Conservation (phyloP, 1,284 basidiomycete species). For the Ceratobasidium sp. region DNA sequence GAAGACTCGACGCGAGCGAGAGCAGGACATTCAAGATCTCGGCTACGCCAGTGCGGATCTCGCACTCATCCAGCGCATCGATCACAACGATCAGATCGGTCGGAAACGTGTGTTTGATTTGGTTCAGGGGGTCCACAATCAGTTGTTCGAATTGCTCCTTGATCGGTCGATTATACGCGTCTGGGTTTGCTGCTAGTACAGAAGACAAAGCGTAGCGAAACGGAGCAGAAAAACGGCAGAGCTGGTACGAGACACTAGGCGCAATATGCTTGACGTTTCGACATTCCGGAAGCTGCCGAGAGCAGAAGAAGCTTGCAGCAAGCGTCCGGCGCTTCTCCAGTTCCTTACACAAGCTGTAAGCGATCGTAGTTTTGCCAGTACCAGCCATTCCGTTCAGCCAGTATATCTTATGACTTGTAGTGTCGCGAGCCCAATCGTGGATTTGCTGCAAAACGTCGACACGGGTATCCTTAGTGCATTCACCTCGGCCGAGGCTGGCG, state of each 20-base stretch:
- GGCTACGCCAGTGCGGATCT: background rate
- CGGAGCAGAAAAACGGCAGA: background rate
- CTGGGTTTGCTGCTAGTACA: background rate
- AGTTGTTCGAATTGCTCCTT: background rate
- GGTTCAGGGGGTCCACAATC: background rate
- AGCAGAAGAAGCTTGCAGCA: constrained; percentile 21
- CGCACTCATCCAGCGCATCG: constrained; percentile 28
- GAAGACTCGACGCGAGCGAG: background rate
- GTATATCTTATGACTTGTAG: background rate
- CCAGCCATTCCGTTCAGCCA: constrained; percentile 1
- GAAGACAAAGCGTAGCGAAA: background rate
- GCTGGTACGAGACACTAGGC: constrained; percentile 9
- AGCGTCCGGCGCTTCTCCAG: constrained; percentile 9
- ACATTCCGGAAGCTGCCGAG: background rate
- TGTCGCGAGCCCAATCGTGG: background rate
- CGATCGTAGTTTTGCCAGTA: constrained; percentile 10
- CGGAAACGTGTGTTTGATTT: constrained; percentile 1
- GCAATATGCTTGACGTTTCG: background rate
- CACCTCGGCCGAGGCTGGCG: background rate
- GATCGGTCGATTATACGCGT: background rate
- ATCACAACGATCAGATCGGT: background rate
- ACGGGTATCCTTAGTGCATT: background rate
- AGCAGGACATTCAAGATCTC: background rate
- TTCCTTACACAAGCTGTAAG: background rate
- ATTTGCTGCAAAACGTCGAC: background rate